These are phyloP conservation scores for Leptographium lundbergii DNA, from an alignment of 2,329 filamentous ascomycete genomes.

Conservation along the genomic window DNA sequence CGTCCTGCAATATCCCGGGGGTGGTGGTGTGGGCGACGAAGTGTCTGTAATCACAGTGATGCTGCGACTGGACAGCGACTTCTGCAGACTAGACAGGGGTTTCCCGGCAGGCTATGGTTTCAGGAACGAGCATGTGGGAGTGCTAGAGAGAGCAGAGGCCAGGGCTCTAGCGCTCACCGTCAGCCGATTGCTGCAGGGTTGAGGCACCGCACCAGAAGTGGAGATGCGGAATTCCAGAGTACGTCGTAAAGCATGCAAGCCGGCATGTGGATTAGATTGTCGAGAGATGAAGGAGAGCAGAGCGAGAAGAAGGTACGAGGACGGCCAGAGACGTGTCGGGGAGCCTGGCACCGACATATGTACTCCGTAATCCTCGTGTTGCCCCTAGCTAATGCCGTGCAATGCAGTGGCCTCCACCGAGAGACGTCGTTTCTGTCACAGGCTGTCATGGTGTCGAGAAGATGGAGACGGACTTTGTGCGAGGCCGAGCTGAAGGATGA, in stretches of 20 bases:
- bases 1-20: slow-evolving; percentile 1
- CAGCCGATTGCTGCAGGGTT: neutral
- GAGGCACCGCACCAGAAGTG: neutral
- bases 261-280: too few relatives aligned
- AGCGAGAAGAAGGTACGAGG: too few relatives aligned
- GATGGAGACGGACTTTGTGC: neutral
- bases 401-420: too few relatives aligned
- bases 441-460: too few relatives aligned
- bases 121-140: neutral
- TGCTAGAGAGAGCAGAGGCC: neutral
- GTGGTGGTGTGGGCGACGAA: neutral
- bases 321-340: too few relatives aligned
- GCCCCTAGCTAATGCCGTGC: too few relatives aligned
- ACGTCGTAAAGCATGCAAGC: too few relatives aligned
- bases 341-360: too few relatives aligned
- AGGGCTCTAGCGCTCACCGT: neutral
- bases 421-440: too few relatives aligned
- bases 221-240: neutral
- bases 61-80: neutral
- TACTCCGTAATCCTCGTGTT: too few relatives aligned
- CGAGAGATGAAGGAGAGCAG: too few relatives aligned
- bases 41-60: neutral
- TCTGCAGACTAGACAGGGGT: neutral
- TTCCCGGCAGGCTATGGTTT: neutral
- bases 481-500: neutral